Base-by-base conservation (phyloP, 164 flowering plant species). In the Magnolia officinalis region DNA sequence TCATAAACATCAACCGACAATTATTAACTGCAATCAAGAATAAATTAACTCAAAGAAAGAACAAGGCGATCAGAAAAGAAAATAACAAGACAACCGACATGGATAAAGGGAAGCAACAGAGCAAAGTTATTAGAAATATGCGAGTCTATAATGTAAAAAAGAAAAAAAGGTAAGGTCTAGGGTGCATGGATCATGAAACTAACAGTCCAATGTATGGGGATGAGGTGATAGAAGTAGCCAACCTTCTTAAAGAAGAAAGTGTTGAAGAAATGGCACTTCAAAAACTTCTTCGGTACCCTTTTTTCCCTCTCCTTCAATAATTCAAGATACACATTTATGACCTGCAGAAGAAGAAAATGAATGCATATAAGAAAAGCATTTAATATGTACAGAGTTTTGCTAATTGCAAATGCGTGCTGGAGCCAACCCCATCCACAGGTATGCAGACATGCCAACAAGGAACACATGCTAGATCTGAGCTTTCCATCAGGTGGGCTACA, bases 211-310 rank as follows among this genome's bases (percentile, higher is more conserved):
- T 37, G 45, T 23, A 65, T 23, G 24, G 21, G 13, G 65, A 63
- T 37, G 45, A 55, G 19, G 61, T 31, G 50, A 37, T 29, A 68
- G 50, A 68, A 37, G 71, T 11, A 5, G n/a, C 6, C 89, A 75
- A 93, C 99, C 99, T 94, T 96, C 64, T 93, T 92, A 79, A 91
- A 96, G 75, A 96, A 94, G 80, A 96, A 96, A 20, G 98, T 94
- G 84, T 84, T 96, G 84, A 94, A 94, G 83, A 91, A 96, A 85
- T 96, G 99, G 64, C 99, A 96, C 77, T 87, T 92, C 86, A 96
- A 81, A 76, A 88, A 93, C 81, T 86, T 88, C 72, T 88, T 67
- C 0, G 98, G 97, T 73, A 91, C 91, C 84, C 97, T 89, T 6
- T 74, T 86, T 80, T 96, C 99, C 85, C 99, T 88, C 80, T 96